Evolutionary conservation across 257 asterid genomes (phyloP).

Genomic region (Solanum chmielewskii): DNA sequence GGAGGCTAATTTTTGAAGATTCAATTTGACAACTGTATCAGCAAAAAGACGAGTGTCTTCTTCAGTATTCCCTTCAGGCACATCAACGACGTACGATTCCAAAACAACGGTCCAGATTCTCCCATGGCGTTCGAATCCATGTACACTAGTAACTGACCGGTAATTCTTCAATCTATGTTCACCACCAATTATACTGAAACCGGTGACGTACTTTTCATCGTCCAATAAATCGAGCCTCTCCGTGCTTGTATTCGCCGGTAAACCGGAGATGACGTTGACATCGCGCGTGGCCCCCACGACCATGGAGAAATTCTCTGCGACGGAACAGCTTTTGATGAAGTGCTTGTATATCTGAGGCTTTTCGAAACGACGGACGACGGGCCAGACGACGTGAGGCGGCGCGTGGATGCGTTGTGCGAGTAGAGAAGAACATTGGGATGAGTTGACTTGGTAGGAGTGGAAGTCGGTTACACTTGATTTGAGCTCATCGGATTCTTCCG

Average conservation of each 20-base stretch:
- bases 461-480: slow-evolving; percentile 30
- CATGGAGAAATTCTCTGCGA: slow-evolving; percentile 26
- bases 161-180: slow-evolving; percentile 77
- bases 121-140: slow-evolving; percentile 36
- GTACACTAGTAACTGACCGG: slow-evolving; percentile 58
- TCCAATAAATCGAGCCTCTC: slow-evolving; percentile 77
- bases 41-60: slow-evolving; percentile 86
- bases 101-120: slow-evolving; percentile 42
- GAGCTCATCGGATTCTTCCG: slow-evolving; percentile 57
- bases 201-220: slow-evolving; percentile 70
- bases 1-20: slow-evolving; percentile 72
- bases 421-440: slow-evolving; percentile 57
- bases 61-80: slow-evolving; percentile 86
- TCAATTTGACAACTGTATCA: slow-evolving; percentile 70
- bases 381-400: slow-evolving; percentile 57
- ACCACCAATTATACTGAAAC: slow-evolving; percentile 75
- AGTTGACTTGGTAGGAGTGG: slow-evolving; percentile 63
- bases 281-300: slow-evolving; percentile 56
- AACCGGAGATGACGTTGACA: slow-evolving; percentile 71
- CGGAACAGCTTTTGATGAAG: slow-evolving; percentile 87
- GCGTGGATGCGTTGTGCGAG: slow-evolving; percentile 71
- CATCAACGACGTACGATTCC: slow-evolving; percentile 79
- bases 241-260: slow-evolving; percentile 86
- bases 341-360: slow-evolving; percentile 76
- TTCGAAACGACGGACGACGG: slow-evolving; percentile 69